Conservation (phyloP, 169 alveolate species). For the Babesia bigemina region DNA sequence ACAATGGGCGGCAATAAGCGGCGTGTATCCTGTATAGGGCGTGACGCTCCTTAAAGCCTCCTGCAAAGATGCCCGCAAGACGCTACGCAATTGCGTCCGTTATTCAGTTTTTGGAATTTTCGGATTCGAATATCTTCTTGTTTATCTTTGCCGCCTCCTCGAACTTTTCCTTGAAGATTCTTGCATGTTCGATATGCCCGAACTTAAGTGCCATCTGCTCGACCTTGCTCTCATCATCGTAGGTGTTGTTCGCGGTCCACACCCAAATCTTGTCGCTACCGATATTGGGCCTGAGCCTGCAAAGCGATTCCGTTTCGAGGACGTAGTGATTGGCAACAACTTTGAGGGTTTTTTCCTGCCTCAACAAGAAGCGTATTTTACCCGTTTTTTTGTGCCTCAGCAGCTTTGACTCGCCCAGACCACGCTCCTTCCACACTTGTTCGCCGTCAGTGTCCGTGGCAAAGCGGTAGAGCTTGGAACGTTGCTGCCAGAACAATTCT, state of each 20-base stretch:
- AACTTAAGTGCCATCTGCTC: conserved; percentile 94
- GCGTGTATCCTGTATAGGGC: too few species aligned
- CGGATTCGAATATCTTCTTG: conserved; percentile 73
- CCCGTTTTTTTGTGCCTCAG: conserved; percentile 90
- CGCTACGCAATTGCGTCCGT: too few species aligned
- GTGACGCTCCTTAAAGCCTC: too few species aligned
- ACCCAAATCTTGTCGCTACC: conserved; percentile 96
- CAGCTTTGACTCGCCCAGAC: conserved; percentile 94
- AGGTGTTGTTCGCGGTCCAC: conserved; percentile 94
- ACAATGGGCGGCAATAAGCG: too few species aligned
- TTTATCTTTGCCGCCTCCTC: conserved; percentile 89
- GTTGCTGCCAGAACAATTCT: conserved; percentile 90
- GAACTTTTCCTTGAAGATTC: conserved; percentile 84
- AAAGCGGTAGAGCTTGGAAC: conserved; percentile 94
- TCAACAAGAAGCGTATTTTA: conserved; percentile 89
- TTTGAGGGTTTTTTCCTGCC: conserved; percentile 96
- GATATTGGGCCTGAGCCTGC: conserved; percentile 93
- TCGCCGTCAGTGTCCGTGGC: conserved; percentile 76
- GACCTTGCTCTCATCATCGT: conserved; percentile 89
- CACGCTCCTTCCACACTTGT: conserved; percentile 97
- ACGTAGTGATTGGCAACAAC: conserved; percentile 94
- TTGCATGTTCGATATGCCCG: conserved; percentile 89
- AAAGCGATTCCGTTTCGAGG: conserved; percentile 73
- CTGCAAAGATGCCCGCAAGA: too few species aligned
- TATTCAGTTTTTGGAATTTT: not conserved